Conservation (phyloP, 1,139 yeast genomes). For the Diutina scorzettiae region DNA sequence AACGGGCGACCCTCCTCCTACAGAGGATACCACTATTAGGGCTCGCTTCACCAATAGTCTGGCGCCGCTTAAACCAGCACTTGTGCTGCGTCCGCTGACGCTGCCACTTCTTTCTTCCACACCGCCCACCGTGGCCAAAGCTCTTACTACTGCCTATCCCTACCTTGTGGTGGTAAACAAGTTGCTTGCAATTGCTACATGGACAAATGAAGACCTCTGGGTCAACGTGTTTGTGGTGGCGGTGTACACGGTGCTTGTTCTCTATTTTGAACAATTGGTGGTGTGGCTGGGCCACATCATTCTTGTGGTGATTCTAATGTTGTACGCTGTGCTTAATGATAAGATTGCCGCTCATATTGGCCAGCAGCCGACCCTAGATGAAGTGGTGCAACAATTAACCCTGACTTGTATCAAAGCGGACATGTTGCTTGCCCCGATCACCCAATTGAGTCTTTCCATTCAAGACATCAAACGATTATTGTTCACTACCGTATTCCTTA, state of each 20-base stretch:
- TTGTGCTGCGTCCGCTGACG: neutral
- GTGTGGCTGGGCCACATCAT: constrained; percentile 74
- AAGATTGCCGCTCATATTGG: constrained; percentile 40
- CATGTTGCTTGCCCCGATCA: constrained; percentile 64
- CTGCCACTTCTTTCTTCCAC: constrained; percentile 61
- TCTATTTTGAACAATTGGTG: constrained; percentile 63
- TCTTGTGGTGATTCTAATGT: constrained; percentile 53
- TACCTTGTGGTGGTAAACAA: constrained; percentile 64
- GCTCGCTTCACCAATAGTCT: neutral
- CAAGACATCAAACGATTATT: constrained; percentile 70
- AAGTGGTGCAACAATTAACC: constrained; percentile 72
- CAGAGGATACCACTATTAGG: neutral
- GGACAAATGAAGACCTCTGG: constrained; percentile 88
- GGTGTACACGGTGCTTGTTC: constrained; percentile 43
- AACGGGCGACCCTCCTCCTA: neutral
- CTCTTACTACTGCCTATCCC: constrained; percentile 74
- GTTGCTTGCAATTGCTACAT: constrained; percentile 60
- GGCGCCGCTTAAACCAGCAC: constrained; percentile 5
- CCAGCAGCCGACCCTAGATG: constrained; percentile 74
- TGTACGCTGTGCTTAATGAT: constrained; percentile 52
- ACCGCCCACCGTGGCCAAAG: constrained; percentile 83
- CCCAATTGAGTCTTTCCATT: constrained; percentile 56
- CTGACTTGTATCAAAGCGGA: constrained; percentile 69
- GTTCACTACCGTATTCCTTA: constrained; percentile 72
- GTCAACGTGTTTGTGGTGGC: constrained; percentile 53